Base-by-base conservation (phyloP, 768 basidiomycete genomes). In the Tricholoma matsutake region DNA sequence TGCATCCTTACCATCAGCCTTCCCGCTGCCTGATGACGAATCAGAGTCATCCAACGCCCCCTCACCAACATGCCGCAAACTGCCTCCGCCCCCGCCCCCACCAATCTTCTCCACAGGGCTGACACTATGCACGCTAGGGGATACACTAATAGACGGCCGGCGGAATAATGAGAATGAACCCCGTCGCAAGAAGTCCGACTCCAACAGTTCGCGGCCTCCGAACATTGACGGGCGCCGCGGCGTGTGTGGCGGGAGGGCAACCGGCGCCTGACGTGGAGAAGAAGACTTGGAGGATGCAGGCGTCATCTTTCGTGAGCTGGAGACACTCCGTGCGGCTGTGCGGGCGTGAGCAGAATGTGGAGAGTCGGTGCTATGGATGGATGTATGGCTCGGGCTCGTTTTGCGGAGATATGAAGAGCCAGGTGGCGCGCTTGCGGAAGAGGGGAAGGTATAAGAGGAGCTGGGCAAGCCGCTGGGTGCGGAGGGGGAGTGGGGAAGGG, bases 31-130 rank as follows among this genome's bases (percentile, higher is more conserved):
- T 60, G 71, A 80, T 1, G 81, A 82, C 1, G 89, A 89, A 73
- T 91, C 90, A 0, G 89, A 91, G 67, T 91, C 89, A 60, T 89
- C 87, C 3, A 93, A 72, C 1, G 87, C 88, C 28, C 91, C 89
- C 67, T 92, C 91, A 4, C 91, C 91, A 10, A 87, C 83, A 65
- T 91, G 86, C 1, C 83, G 76, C 32, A 84, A 73, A 61, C 83
- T 89, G 9, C 72, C 64, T 18, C 66, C 70, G 43, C 47, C 45
- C 1, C 45, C 22, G 8, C 72, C 63, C 39, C 47, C 47, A 7
- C 47, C 22, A 14, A 4, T 6, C 57, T 71, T 71, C 56, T 79
- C 76, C 63, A 77, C 78, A 11, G 76, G 75, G 63, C 78, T 79
- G 6, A 73, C 62, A 54, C 74, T 78, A 31, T 80, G 72, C 13